These are phyloP conservation scores for Yamadazyma kanchanaburiensis DNA, from an alignment of 1,139 yeast species.

Conservation along the genomic window DNA sequence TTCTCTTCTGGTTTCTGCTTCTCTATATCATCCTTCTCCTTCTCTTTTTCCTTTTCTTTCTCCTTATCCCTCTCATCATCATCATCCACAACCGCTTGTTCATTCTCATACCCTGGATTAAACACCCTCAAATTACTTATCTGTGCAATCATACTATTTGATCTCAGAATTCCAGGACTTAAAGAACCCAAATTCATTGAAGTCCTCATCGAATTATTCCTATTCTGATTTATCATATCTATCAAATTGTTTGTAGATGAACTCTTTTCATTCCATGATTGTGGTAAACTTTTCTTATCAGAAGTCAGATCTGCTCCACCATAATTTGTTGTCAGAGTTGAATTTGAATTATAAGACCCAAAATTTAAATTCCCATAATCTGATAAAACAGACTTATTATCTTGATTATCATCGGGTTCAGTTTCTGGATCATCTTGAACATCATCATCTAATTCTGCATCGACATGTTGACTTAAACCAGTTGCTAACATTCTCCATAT, in stretches of 20 bases:
- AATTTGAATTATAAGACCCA: constrained; percentile 44
- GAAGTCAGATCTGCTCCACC: constrained; percentile 21
- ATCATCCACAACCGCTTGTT: constrained; percentile 16
- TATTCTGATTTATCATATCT: constrained; percentile 21
- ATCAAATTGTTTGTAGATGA: constrained; percentile 21
- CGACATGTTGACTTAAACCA: constrained; percentile 45
- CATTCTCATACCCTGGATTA: constrained; percentile 9
- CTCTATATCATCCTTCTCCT: constrained; percentile 9
- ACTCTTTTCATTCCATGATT: constrained; percentile 9
- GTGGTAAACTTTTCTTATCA: constrained; percentile 7
- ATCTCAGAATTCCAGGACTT: constrained; percentile 15
- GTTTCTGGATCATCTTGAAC: background rate
- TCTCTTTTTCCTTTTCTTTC: constrained; percentile 6
- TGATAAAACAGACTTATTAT: constrained; percentile 33
- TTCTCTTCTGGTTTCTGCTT: constrained; percentile 1
- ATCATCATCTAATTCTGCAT: constrained; percentile 3
- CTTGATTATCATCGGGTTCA: constrained; percentile 7
- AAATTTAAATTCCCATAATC: constrained; percentile 41
- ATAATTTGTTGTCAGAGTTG: constrained; percentile 41
- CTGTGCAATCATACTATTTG: constrained; percentile 14
- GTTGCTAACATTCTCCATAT: constrained; percentile 67
- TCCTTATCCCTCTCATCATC: constrained; percentile 11
- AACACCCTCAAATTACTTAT: constrained; percentile 8
- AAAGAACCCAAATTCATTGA: constrained; percentile 16
- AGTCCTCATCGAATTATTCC: constrained; percentile 19